Base-by-base conservation (phyloP, 2,329 filamentous ascomycete genomes). In the Anthostomella pinea region DNA sequence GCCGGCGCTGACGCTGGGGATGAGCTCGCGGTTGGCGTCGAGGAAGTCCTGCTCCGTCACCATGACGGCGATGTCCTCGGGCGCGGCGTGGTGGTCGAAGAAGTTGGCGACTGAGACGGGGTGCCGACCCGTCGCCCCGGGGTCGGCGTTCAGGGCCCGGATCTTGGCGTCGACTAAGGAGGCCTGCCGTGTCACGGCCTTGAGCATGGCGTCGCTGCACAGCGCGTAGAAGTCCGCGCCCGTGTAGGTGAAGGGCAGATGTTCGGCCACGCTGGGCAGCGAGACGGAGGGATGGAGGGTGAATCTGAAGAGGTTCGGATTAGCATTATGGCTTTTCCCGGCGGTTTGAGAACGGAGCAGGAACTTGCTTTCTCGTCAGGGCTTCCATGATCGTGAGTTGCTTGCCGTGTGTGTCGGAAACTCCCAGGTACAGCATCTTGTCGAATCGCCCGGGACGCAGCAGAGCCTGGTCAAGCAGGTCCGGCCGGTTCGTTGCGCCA, bases 181-280 rank as follows among this genome's bases (percentile, higher is more conserved):
- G 2, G 93, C 89, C 58, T 94, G 87, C 5, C 93, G 81, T 3
- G 93, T 98, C 40, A 98, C 91, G 14, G 93, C 93, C 63, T 98
- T 97, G 51, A 98, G 83, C 93, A 98, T 98, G 33, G 93, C 89
- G 62, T 98, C 93, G 27, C 89, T 95, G 69, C 91, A 97, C 14
- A 98, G 75, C 1, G 93, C 93, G 64, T 98, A 98, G 58, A 98
- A 83, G 66, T 98, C 93, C 45, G 93, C 93, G 56, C 93, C 93
- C 0, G 93, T 98, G 67, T 96, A 98, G 3, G 91, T 97, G 60
- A 96, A 93, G 0, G 93, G 93, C 4, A 98, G 76, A 8, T 73
- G 73, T 33, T 85, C 74, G 4, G 91, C 85, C 30, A 98, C 80
- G 6, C 78, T 68, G 17, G 74, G 62, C 8, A 98, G 78, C 8